Evolutionary conservation across 768 basidiomycete genomes (phyloP).

Genomic region (Coprinopsis cinerea): DNA sequence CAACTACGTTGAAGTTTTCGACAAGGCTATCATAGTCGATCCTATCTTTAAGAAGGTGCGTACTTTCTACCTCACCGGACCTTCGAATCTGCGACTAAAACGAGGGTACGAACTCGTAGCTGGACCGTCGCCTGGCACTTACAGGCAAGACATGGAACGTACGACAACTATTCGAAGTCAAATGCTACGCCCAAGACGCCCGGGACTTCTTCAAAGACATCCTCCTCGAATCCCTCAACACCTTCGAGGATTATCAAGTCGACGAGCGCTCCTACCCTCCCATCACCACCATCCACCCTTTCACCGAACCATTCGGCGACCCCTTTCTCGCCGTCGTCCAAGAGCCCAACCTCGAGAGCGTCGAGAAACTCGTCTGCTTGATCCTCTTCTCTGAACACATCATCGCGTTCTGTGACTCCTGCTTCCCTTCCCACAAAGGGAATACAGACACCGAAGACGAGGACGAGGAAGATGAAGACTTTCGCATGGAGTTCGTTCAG

Average conservation of each 20-base stretch:
- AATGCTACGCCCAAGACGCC: slow-evolving; percentile 11
- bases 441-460: neutral
- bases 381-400: slow-evolving; percentile 10
- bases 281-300: slow-evolving; percentile 2
- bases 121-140: neutral
- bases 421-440: neutral
- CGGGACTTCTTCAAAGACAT: slow-evolving; percentile 6
- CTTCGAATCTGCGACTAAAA: neutral
- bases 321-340: slow-evolving; percentile 1
- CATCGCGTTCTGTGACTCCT: slow-evolving; percentile 6
- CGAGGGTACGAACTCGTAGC: neutral
- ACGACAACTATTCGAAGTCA: slow-evolving; percentile 3
- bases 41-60: slow-evolving; percentile 2
- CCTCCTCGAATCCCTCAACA: slow-evolving; percentile 5
- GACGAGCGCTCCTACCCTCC: slow-evolving; percentile 1
- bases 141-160: slow-evolving; percentile 3
- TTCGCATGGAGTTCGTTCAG: neutral
- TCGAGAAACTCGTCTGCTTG: slow-evolving; percentile 7
- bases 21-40: slow-evolving; percentile 2
- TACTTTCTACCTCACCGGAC: neutral
- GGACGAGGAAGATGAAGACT: neutral
- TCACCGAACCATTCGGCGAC: slow-evolving; percentile 3
- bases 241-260: slow-evolving; percentile 1
- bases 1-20: slow-evolving; percentile 2
- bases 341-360: slow-evolving; percentile 1